These are phyloP conservation scores for Ilyonectria destructans DNA, from an alignment of 2,329 filamentous ascomycete genomes.

Conservation along the genomic window DNA sequence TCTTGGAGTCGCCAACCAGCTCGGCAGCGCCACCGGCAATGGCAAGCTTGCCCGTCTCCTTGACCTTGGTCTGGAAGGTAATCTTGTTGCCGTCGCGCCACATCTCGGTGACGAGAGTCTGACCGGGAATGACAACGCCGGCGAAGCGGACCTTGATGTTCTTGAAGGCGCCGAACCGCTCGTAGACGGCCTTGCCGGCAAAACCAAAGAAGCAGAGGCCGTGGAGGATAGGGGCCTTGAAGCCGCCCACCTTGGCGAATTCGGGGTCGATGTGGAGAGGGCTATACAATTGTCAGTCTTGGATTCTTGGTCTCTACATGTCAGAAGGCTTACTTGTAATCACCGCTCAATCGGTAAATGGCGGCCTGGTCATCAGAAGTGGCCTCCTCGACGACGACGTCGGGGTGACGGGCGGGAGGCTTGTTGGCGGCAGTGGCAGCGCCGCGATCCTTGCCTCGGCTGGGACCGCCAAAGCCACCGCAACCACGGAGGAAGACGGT, in stretches of 20 bases:
- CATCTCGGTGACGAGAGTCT: slow-evolving; percentile 95
- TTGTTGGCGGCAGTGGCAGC: slow-evolving; percentile 85
- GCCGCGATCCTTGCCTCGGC: slow-evolving; percentile 84
- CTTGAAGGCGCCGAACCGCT: slow-evolving; percentile 86
- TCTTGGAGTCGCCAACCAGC: slow-evolving; percentile 64
- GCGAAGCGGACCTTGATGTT: slow-evolving; percentile 96
- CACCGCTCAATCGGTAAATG: slow-evolving; percentile 92
- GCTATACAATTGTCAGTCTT: slow-evolving; percentile 52
- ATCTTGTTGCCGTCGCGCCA: slow-evolving; percentile 89
- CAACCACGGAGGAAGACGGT: slow-evolving; percentile 94
- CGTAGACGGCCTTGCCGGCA: slow-evolving; percentile 90
- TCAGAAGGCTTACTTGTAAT: slow-evolving; percentile 78
- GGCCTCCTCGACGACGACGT: slow-evolving; percentile 86
- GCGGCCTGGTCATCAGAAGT: slow-evolving; percentile 94
- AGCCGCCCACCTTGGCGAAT: slow-evolving; percentile 95
- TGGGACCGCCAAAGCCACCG: slow-evolving; percentile 90
- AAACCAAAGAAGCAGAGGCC: slow-evolving; percentile 97
- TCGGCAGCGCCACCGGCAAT: slow-evolving; percentile 88
- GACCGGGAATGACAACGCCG: slow-evolving; percentile 86
- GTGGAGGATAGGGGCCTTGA: slow-evolving; percentile 94
- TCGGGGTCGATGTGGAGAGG: slow-evolving; percentile 95
- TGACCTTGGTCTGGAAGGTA: slow-evolving; percentile 89
- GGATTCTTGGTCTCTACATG: background rate
- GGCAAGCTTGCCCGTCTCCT: slow-evolving; percentile 92
- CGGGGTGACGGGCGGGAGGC: slow-evolving; percentile 83